Base-by-base conservation (phyloP, 2,329 filamentous ascomycete species). In the Venturia aucupariae region DNA sequence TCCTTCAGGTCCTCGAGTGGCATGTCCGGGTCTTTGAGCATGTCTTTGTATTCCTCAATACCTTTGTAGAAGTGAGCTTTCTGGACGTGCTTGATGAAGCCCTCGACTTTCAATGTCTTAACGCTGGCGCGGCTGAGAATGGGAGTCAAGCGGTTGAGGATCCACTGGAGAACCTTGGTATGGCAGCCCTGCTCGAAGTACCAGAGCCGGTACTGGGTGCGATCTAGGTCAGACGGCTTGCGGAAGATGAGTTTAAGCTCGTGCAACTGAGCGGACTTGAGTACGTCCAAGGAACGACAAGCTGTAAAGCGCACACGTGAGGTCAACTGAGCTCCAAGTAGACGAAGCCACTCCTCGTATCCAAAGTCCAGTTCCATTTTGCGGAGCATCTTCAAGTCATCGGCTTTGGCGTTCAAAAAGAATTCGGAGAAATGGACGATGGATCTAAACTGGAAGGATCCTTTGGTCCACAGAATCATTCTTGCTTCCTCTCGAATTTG, bases 71-170 rank as follows among this genome's bases (percentile, higher is more conserved):
- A 62, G 42, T 38, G 22, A 6, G 22, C 32, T 24, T 38, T 62
- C 61, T 62, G 61, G 7, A 24, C 61, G 10, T 41, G 61, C 22
- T 62, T 54, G 27, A 62, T 39, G 17, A 30, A 48, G 6, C 61
- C 61, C 27, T 54, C 61, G 17, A 62, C 10, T 11, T 51, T 44
- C 35, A 62, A 32, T 24, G 22, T 30, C n/a, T 62, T 54, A 13
- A 42, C 32, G 35, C 22, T 24, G 24, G 42, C 30, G 6, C 42
- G 24, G n/a, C 13, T 27, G 13, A 62, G 24, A 30, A 48, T 19
- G 11, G 61, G 61, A n/a, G 24, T 19, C 19, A 62, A 32, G 27
- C 35, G 35, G 22, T 48, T 41, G 46, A 62, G 22, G 7, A 62
- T 48, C 41, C 39, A 46, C 13, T 62, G 42, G 3, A 54, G 5